A percentile compares a stretch with the other conserved stretches of the same genome.
Evolutionary conservation across 2,329 filamentous ascomycete species (phyloP).

Genomic region (Cordyceps pruinosa): DNA sequence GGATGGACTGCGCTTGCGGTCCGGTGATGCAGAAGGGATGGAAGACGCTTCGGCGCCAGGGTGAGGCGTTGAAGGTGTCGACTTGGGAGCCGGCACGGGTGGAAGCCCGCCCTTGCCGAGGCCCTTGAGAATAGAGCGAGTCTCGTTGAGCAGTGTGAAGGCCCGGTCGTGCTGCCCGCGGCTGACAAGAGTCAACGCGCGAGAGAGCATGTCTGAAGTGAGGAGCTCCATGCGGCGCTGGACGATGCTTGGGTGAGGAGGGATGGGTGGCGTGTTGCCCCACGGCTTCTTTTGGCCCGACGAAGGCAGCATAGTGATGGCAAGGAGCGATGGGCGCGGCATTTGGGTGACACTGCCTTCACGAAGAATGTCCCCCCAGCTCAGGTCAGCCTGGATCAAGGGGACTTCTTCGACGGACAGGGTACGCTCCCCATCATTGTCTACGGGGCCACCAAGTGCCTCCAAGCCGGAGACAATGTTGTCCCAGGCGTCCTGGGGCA

Average conservation of each 20-base stretch:
- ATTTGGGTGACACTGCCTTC: slow-evolving; percentile 82
- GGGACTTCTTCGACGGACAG: slow-evolving; percentile 91
- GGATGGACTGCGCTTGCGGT: slow-evolving; percentile 49
- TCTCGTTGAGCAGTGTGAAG: slow-evolving; percentile 87
- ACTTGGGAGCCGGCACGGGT: slow-evolving; percentile 59
- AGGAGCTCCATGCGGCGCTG: slow-evolving; percentile 96
- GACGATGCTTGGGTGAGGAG: slow-evolving; percentile 89
- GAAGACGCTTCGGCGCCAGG: slow-evolving; percentile 38
- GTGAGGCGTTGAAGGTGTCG: slow-evolving; percentile 44
- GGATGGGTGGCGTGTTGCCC: slow-evolving; percentile 70
- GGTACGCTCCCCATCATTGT: slow-evolving; percentile 76
- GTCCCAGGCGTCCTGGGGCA: slow-evolving; percentile 94
- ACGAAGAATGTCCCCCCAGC: slow-evolving; percentile 86
- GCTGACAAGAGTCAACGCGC: slow-evolving; percentile 83
- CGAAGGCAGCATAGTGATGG: slow-evolving; percentile 89
- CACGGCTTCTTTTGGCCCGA: slow-evolving; percentile 59
- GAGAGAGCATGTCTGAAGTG: slow-evolving; percentile 94
- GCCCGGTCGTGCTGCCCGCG: slow-evolving; percentile 90
- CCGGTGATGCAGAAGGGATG: slow-evolving; percentile 39
- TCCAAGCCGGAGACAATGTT: slow-evolving; percentile 93
- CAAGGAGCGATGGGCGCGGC: slow-evolving; percentile 80
- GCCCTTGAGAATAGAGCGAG: slow-evolving; percentile 88
- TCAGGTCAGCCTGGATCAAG: slow-evolving; percentile 88
- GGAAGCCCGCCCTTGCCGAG: slow-evolving; percentile 91
- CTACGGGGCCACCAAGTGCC: slow-evolving; percentile 79